A percentile compares a stretch with the other conserved stretches of the same genome.
Evolutionary conservation across 2,329 filamentous ascomycete genomes (phyloP).

Genomic region (Dichotomopilus funicola): DNA sequence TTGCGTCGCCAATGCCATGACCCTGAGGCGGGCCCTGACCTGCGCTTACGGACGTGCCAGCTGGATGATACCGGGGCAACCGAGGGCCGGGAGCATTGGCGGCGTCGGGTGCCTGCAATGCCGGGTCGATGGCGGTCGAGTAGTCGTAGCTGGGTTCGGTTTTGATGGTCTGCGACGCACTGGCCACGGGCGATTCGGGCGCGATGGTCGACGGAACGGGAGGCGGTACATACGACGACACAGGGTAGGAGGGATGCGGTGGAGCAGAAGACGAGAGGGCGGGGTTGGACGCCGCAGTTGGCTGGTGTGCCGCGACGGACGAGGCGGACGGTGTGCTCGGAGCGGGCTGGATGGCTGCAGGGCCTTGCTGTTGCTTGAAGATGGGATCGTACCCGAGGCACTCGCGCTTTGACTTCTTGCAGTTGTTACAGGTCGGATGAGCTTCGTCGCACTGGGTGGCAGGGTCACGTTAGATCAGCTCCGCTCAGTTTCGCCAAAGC

Average conservation of each 20-base stretch:
- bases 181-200: slow-evolving; percentile 23
- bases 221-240: slow-evolving; percentile 32
- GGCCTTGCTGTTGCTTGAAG: slow-evolving; percentile 68
- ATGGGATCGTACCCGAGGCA: slow-evolving; percentile 83
- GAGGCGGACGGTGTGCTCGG: slow-evolving; percentile 29
- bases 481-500: neutral
- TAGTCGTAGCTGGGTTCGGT: slow-evolving; percentile 30
- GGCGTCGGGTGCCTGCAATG: slow-evolving; percentile 22
- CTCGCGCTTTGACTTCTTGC: slow-evolving; percentile 81
- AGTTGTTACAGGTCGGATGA: slow-evolving; percentile 86
- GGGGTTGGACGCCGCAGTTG: slow-evolving; percentile 29
- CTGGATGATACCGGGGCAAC: slow-evolving; percentile 20
- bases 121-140: slow-evolving; percentile 30
- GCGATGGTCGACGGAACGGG: slow-evolving; percentile 19
- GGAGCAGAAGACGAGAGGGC: too few species aligned
- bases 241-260: slow-evolving; percentile 35
- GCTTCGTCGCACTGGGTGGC: slow-evolving; percentile 79
- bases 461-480: slow-evolving; percentile 2
- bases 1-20: slow-evolving; percentile 13
- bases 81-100: slow-evolving; percentile 12
- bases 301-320: slow-evolving; percentile 25
- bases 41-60: slow-evolving; percentile 8
- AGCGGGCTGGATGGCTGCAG: slow-evolving; percentile 65
- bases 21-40: neutral
- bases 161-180: slow-evolving; percentile 29